Base-by-base conservation (phyloP, 257 asterid genomes). In the Marsdenia floribunda region DNA sequence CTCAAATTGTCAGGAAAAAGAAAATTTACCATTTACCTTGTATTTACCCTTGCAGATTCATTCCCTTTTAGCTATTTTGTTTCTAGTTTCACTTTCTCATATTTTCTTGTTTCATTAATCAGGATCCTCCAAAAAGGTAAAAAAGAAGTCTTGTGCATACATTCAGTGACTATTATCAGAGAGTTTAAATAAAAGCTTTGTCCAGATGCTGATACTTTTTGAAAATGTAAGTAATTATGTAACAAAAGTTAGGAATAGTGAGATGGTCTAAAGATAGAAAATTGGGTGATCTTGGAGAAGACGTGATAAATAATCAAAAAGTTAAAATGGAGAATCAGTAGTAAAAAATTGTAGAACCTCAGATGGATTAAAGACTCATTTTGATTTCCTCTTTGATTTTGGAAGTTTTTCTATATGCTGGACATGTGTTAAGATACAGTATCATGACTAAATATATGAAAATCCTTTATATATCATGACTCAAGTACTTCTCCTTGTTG, bases 401-500 rank as follows among this genome's bases (percentile, higher is more conserved):
- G 73, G 2, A 71, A 52, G 3, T 14, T 6, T 29, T 42, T 19
- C 26, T 29, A 26, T 18, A 29, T 59, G 21, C 38, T 7, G n/a
- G 44, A 70, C 49, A 44, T 11, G 12, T 44, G 11, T 47, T 49
- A 4, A 19, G 42, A 5, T 26, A 47, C 33, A 29, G 18, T 29
- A 70, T 46, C 7, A 49, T 16, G 3, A 3, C 22, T 4, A 61
- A 14, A 61, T 26, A 60, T 33, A 22, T 26, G 42, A 12, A 42
- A 61, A 61, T 14, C 44, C n/a, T 8, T 61, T 35, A 29, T 13
- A 5, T 33, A 11, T 61, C n/a, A 61, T 33, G 29, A 12, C 50
- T 40, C 18, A 66, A 66, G 59, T 73, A 18, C 22, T 49, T 74
- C 57, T 81, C 76, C 73, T 26, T 66, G 53, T 52, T 76, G 84